Percentiles rank a stretch among this genome's conserved stretches.
These are phyloP conservation scores for Setomelanomma holmii DNA, from an alignment of 2,329 filamentous ascomycete species.

Conservation along the genomic window DNA sequence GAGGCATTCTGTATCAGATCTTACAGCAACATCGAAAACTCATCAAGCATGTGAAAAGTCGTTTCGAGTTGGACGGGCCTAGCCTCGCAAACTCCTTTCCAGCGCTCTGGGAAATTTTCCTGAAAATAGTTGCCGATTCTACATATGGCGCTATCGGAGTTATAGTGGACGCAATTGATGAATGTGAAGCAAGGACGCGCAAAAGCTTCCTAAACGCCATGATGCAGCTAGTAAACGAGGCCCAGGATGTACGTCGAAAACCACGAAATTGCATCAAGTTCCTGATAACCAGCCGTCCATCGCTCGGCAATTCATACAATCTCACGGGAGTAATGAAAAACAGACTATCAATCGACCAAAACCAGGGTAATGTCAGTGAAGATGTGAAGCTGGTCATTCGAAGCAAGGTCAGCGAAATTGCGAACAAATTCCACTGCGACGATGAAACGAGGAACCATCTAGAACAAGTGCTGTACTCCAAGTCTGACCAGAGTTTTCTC, in stretches of 20 bases:
- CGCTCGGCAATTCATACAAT: slow-evolving; percentile 8
- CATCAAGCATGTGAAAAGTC: slow-evolving; percentile 41
- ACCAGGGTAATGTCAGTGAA: slow-evolving; percentile 21
- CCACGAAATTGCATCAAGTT: slow-evolving; percentile 40
- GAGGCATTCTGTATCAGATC: slow-evolving; percentile 48
- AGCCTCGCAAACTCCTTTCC: slow-evolving; percentile 45
- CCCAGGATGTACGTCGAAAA: slow-evolving; percentile 5
- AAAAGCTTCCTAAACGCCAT: slow-evolving; percentile 20
- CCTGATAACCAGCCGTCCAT: slow-evolving; percentile 42
- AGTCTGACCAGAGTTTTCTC: slow-evolving; percentile 49
- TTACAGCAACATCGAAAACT: slow-evolving; percentile 40
- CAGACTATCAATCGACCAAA: slow-evolving; percentile 32
- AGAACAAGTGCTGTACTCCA: slow-evolving; percentile 36
- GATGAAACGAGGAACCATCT: slow-evolving; percentile 35
- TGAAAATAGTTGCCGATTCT: slow-evolving; percentile 39
- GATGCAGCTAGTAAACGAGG: slow-evolving; percentile 15
- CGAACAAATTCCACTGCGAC: slow-evolving; percentile 26
- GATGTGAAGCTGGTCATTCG: slow-evolving; percentile 46
- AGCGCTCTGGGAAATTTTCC: slow-evolving; percentile 47
- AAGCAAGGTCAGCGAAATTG: slow-evolving; percentile 41
- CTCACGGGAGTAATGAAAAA: slow-evolving; percentile 10
- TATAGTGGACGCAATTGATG: slow-evolving; percentile 51
- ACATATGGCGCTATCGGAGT: slow-evolving; percentile 36
- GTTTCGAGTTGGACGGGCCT: slow-evolving; percentile 40
- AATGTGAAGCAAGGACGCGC: slow-evolving; percentile 41